A percentile compares a stretch with the other conserved stretches of the same genome.
Conservation (phyloP, 1,139 yeast genomes). For the Hansenula anomala region DNA sequence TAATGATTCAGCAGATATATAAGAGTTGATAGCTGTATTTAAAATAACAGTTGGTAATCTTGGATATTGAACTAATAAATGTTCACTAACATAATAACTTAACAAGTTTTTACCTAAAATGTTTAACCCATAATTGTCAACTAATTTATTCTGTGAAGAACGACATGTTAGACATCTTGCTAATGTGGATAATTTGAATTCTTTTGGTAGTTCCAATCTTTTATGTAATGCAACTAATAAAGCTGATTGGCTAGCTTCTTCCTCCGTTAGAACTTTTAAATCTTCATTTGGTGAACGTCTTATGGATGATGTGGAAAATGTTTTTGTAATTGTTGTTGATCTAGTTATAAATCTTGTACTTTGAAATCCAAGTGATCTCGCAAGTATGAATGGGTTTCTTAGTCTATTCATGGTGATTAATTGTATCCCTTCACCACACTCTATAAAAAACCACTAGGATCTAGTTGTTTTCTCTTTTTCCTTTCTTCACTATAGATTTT, state of each 20-base stretch:
- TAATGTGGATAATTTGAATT: constrained; percentile 59
- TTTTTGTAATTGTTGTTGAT: neutral
- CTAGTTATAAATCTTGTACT: neutral
- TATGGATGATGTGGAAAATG: neutral
- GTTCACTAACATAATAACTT: constrained; percentile 70
- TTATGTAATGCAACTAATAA: constrained; percentile 75
- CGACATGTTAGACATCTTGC: constrained; percentile 73
- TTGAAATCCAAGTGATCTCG: neutral
- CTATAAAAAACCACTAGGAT: neutral
- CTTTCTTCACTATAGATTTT: neutral
- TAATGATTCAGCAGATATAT: constrained; percentile 61
- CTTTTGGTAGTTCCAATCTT: constrained; percentile 57
- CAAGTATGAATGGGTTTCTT: neutral
- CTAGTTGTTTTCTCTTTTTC: neutral
- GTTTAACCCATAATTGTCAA: constrained; percentile 76
- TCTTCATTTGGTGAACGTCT: neutral
- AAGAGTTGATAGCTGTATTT: constrained; percentile 68
- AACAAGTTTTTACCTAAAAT: constrained; percentile 76
- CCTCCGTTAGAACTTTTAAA: constrained; percentile 10
- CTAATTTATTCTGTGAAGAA: constrained; percentile 40
- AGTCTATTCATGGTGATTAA: neutral
- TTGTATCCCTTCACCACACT: too few relatives aligned
- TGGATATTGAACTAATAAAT: constrained; percentile 74
- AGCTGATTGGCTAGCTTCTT: constrained; percentile 44
- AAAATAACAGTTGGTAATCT: constrained; percentile 81